phyloP scores from a whole-genome alignment of 2,329 filamentous ascomycete genomes.

The Ophiostoma tasmaniense region DNA sequence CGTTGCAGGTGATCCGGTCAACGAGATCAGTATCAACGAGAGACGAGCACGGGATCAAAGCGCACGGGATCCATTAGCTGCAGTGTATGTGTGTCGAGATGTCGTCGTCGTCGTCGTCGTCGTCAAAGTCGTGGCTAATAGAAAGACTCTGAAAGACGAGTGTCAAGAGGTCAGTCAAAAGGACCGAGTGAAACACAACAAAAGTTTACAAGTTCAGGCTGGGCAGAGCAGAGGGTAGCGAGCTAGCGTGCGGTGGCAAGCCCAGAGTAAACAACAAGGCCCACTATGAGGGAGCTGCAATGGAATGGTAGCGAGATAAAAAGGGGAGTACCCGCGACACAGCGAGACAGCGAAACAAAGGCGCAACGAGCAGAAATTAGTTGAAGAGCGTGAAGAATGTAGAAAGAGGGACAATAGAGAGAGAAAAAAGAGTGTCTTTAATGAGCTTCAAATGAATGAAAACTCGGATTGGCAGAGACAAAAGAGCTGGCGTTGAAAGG shows the following conservation, averaged over 20 bases:
- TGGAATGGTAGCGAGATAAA: not conserved
- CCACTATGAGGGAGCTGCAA: not conserved
- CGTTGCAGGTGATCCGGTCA: not conserved
- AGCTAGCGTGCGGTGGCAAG: not conserved
- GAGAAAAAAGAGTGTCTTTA: not conserved
- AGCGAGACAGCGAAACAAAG: not conserved
- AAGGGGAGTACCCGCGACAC: not conserved
- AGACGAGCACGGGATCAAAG: slow-evolving; percentile 4
- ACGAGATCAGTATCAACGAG: not conserved
- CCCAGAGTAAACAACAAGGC: slow-evolving; percentile 6
- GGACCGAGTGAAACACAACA: not conserved
- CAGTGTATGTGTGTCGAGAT: not conserved
- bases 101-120: not conserved
- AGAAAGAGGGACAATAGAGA: not conserved
- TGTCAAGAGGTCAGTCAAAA: not conserved
- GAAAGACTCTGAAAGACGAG: not conserved
- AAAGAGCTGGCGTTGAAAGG: not conserved
- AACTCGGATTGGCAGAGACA: not conserved
- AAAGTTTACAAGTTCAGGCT: not conserved
- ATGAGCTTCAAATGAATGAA: not conserved
- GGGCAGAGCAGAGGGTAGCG: not conserved
- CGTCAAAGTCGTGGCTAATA: not conserved
- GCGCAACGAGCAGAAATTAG: not conserved
- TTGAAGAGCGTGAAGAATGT: not conserved
- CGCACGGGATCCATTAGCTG: slow-evolving; percentile 12